These are phyloP conservation scores for Torulaspora microellipsoides DNA, from an alignment of 805 yeast genomes.

Conservation along the genomic window DNA sequence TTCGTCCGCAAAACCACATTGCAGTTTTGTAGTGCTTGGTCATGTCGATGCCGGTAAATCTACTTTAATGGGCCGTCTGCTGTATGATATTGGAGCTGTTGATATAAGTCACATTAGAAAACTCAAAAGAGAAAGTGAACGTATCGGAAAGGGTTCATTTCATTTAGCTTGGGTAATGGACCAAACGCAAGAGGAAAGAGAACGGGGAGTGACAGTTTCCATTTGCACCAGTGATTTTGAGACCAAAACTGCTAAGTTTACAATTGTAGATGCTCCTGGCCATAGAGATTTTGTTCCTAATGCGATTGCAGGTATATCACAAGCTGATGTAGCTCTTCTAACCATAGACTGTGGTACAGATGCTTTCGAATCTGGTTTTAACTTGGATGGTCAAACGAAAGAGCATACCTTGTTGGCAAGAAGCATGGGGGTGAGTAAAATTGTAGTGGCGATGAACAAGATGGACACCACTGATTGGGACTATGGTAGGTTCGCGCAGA, in stretches of 20 bases:
- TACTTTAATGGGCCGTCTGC: conserved; percentile 95
- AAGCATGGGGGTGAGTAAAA: conserved; percentile 91
- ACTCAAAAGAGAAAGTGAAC: conserved; percentile 94
- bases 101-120: conserved; percentile 96
- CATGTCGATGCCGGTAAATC: conserved; percentile 99
- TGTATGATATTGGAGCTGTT: conserved; percentile 90
- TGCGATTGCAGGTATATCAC: conserved; percentile 99
- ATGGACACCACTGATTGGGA: conserved; percentile 94
- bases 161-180: conserved; percentile 99
- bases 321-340: conserved; percentile 95
- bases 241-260: conserved; percentile 90
- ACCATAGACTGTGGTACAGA: conserved; percentile 97
- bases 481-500: conserved; percentile 84
- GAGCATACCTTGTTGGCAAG: conserved; percentile 95
- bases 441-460: conserved; percentile 82
- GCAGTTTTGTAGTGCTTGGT: conserved; percentile 96
- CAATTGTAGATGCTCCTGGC: conserved; percentile 98
- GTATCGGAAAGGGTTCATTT: conserved; percentile 99
- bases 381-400: conserved; percentile 96
- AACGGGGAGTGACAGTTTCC: conserved; percentile 97
- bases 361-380: conserved; percentile 98
- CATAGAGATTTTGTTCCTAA: conserved; percentile 97
- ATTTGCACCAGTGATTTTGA: conserved; percentile 96
- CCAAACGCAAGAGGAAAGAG: conserved; percentile 96
- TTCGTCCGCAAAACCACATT: conserved; percentile 89